A percentile compares a stretch with the other conserved stretches of the same genome.
Conservation (phyloP, 495 filamentous ascomycete genomes). For the Lichenothelia convexa region DNA sequence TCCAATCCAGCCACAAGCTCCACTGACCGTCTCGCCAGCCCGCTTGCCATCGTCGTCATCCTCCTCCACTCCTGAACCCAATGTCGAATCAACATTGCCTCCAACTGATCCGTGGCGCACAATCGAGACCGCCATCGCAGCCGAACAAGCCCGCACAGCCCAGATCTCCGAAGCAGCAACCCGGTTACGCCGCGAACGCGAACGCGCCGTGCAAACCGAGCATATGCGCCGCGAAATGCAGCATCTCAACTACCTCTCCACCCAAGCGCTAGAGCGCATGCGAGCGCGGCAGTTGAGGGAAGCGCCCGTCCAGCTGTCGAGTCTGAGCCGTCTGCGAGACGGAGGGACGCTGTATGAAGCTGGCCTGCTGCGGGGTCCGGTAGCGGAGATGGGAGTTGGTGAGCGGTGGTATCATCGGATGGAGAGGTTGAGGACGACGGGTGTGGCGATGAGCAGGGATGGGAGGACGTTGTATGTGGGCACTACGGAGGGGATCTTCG, state of each 20-base stretch:
- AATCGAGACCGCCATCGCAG: conserved; percentile 23
- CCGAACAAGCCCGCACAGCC: neutral
- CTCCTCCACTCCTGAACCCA: too few species aligned
- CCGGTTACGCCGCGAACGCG: conserved; percentile 12
- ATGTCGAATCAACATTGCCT: neutral
- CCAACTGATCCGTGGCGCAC: conserved; percentile 26
- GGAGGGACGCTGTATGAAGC: conserved; percentile 4
- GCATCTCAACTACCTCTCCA: too few species aligned
- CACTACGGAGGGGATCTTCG: conserved; percentile 23
- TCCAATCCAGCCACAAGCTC: too few species aligned
- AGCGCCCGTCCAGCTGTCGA: neutral
- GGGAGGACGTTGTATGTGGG: conserved; percentile 18
- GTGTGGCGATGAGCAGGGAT: conserved; percentile 22
- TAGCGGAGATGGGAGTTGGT: neutral
- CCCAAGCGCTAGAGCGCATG: conserved; percentile 11
- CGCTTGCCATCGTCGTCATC: neutral
- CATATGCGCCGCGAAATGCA: too few species aligned
- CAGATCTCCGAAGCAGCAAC: neutral
- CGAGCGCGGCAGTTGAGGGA: conserved; percentile 1
- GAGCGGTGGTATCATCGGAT: neutral
- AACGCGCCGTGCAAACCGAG: too few species aligned
- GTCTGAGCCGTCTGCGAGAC: too few species aligned
- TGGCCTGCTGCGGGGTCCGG: neutral
- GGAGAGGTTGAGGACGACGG: conserved; percentile 18
- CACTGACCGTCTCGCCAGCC: too few species aligned